phyloP scores from a whole-genome alignment of 1,284 basidiomycete genomes.

The Leccinum cinnamomeum region DNA sequence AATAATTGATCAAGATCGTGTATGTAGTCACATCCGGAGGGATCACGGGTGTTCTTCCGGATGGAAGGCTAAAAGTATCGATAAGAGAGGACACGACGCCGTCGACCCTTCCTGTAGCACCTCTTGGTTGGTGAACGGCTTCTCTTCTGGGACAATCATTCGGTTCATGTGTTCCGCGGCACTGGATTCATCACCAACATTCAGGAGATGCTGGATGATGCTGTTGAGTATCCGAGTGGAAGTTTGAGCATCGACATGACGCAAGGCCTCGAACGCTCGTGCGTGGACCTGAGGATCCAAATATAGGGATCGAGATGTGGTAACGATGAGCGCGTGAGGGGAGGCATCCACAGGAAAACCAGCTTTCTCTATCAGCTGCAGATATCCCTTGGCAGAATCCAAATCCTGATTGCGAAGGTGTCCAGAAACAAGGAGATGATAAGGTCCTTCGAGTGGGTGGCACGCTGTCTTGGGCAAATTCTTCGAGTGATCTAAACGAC shows the following conservation, averaged over 20 bases:
- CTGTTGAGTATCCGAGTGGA: slow-evolving; percentile 60
- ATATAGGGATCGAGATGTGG: slow-evolving; percentile 60
- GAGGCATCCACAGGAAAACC: slow-evolving; percentile 53
- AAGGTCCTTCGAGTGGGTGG: slow-evolving; percentile 59
- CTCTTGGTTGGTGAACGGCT: slow-evolving; percentile 29
- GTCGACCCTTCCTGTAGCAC: slow-evolving; percentile 36
- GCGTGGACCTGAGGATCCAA: slow-evolving; percentile 53
- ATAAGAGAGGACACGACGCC: slow-evolving; percentile 25
- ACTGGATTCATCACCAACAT: slow-evolving; percentile 50
- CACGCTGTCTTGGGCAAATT: slow-evolving; percentile 49
- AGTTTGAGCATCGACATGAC: slow-evolving; percentile 37
- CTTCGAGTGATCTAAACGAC: slow-evolving; percentile 45
- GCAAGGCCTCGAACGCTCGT: slow-evolving; percentile 50
- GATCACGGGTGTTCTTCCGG: slow-evolving; percentile 22
- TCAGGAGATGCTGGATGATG: slow-evolving; percentile 58
- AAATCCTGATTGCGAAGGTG: slow-evolving; percentile 69
- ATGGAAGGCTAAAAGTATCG: slow-evolving; percentile 5
- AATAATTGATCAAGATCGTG: slow-evolving; percentile 60
- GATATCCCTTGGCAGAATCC: slow-evolving; percentile 47
- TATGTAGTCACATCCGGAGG: slow-evolving; percentile 59
- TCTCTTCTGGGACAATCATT: slow-evolving; percentile 46
- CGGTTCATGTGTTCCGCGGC: slow-evolving; percentile 48
- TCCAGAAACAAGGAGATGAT: slow-evolving; percentile 60
- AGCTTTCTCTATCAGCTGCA: slow-evolving; percentile 56
- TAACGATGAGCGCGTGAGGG: slow-evolving; percentile 60